Conservation (phyloP, 139 green algal species). For the Chlamydomonas applanata region DNA sequence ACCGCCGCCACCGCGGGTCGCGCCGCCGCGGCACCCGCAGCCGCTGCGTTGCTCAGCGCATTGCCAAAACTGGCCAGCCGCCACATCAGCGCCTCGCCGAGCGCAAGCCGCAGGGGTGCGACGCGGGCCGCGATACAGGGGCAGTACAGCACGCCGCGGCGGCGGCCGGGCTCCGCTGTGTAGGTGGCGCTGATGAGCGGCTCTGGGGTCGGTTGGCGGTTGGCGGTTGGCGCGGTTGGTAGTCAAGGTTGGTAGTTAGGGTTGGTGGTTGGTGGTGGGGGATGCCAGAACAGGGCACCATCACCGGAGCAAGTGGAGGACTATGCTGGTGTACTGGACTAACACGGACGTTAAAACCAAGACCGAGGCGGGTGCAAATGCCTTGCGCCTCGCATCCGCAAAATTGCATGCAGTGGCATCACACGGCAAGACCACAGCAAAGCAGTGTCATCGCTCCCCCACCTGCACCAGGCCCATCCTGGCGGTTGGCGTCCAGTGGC, state of each 20-base stretch:
- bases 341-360: too few species aligned
- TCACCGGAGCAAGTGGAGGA: too few species aligned
- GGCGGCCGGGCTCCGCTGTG: conserved; percentile 31
- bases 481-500: conserved; percentile 13
- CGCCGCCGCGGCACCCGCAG: not conserved
- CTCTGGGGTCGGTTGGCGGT: not conserved
- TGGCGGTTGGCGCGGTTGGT: not conserved
- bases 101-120: conserved; percentile 43
- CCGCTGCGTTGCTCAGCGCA: not conserved
- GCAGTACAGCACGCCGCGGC: conserved; percentile 53
- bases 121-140: conserved; percentile 56
- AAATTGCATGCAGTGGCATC: too few species aligned
- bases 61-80: conserved; percentile 10
- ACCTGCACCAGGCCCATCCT: not conserved
- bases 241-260: too few species aligned
- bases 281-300: too few species aligned
- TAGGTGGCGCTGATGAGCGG: too few species aligned
- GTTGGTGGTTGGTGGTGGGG: too few species aligned
- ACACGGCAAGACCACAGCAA: not conserved
- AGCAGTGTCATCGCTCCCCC: not conserved
- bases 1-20: not conserved
- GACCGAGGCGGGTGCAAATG: too few species aligned
- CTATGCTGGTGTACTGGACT: too few species aligned
- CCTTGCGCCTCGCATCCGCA: too few species aligned
- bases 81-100: conserved; percentile 72